phyloP scores from a whole-genome alignment of 106 monocot species.

The Dioscorea zingiberensis region DNA sequence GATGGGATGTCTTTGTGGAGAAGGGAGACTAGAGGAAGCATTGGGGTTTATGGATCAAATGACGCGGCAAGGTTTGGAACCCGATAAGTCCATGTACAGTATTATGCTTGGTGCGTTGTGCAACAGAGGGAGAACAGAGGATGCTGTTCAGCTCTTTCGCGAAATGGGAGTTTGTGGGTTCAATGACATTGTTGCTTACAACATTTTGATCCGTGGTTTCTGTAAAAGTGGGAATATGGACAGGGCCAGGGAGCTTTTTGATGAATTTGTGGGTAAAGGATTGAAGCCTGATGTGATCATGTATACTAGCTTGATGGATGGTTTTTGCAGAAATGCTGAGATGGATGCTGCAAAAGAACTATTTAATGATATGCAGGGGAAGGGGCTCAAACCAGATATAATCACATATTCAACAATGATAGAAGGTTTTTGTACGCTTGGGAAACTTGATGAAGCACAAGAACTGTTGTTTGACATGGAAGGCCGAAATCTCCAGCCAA shows the following conservation, averaged over 20 bases:
- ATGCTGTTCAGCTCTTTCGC: slow-evolving; percentile 24
- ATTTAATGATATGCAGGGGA: slow-evolving; percentile 22
- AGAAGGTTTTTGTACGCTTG: slow-evolving; percentile 19
- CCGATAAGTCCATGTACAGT: slow-evolving; percentile 38
- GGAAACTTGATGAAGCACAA: slow-evolving; percentile 13
- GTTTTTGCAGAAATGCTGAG: slow-evolving; percentile 28
- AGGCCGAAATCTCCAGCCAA: background rate
- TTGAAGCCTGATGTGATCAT: slow-evolving; percentile 30
- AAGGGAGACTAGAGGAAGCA: slow-evolving; percentile 33
- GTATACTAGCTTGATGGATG: slow-evolving; percentile 35
- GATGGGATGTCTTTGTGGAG: slow-evolving; percentile 24
- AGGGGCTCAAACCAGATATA: slow-evolving; percentile 24
- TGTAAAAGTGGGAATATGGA: slow-evolving; percentile 30
- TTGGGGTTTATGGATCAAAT: slow-evolving; percentile 25
- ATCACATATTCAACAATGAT: slow-evolving; percentile 21
- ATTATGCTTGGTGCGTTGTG: slow-evolving; percentile 32
- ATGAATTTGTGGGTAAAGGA: slow-evolving; percentile 20
- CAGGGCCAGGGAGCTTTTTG: slow-evolving; percentile 22
- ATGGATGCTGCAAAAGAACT: slow-evolving; percentile 15
- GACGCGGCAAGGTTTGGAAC: slow-evolving; percentile 17
- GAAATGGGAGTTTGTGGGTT: slow-evolving; percentile 23
- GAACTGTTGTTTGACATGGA: background rate
- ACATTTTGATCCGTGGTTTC: slow-evolving; percentile 33
- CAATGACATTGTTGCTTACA: slow-evolving; percentile 23
- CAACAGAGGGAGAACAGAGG: slow-evolving; percentile 27